Evolutionary conservation across 306 rosid genomes (phyloP), one percentile per base, ranked within the genome.

Genomic region (Inga oerstediana): DNA sequence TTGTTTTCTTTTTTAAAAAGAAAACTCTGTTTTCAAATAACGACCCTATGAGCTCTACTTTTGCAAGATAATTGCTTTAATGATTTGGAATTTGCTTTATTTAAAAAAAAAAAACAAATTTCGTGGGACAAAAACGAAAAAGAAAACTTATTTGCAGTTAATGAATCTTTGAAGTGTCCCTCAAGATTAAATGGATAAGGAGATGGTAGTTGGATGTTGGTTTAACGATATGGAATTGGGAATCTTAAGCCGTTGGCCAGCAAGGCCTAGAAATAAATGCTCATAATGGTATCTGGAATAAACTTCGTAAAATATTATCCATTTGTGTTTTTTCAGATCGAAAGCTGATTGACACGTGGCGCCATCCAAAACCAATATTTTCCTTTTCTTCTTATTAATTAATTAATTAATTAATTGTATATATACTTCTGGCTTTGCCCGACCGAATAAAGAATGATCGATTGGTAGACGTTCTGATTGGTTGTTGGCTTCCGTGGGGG

Each of bases 201-300:
- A 1, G 73, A 74, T 39, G 17, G 27, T 79, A 39, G 84, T 79
- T 81, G 83, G 65, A 0, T n/a, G 83, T 32, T 62, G 85, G 87
- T 59, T 80, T 17, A 48, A 61, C 76, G 15, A 20, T 43, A 20
- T 24, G 45, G 77, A 87, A 74, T 82, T 24, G 32, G 46, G 87
- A 87, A 77, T 82, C 82, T 79, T 75, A 84, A 88, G 81, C 79
- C 72, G 48, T 4, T 11, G 73, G 74, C 76, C 86, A 84, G 84
- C 88, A 27, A 24, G 5, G 32, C 82, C 78, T 73, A 59, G 41
- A 58, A 77, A 11, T 72, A 77, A 84, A 77, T 75, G 11, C 59
- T 85, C 79, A 77, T 74, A 80, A 62, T 3, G 19, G 44, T 13
- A 3, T 19, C 61, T 19, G 22, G 10, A 54, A 54, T 54, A 54